phyloP scores from a whole-genome alignment of 768 basidiomycete genomes.

The Collybiopsis confluens region DNA sequence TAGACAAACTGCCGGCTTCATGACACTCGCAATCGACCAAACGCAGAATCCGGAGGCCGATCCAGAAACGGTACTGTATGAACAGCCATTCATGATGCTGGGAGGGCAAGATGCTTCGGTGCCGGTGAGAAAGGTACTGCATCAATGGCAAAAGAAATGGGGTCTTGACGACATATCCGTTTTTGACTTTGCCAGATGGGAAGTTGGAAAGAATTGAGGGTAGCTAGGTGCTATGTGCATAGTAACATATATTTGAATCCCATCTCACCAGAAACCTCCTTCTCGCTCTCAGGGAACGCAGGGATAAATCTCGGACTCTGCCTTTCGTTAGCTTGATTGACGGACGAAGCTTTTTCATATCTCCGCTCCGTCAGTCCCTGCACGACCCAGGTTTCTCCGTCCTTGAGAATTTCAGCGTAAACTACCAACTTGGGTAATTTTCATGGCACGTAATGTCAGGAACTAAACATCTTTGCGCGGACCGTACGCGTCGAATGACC shows the following conservation, averaged over 20 bases:
- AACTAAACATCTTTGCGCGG: neutral
- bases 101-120: constrained; percentile 47
- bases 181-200: constrained; percentile 24
- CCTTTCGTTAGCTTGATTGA: neutral
- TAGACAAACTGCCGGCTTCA: constrained; percentile 82
- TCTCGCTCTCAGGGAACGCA: neutral
- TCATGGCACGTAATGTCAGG: neutral
- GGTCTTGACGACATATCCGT: constrained; percentile 35
- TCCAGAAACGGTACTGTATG: constrained; percentile 56
- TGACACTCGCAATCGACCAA: constrained; percentile 49
- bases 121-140: constrained; percentile 42
- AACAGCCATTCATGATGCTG: constrained; percentile 72
- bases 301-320: neutral
- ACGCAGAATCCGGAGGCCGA: constrained; percentile 14
- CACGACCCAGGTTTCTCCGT: neutral
- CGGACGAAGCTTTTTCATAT: neutral
- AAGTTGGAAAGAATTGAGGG: constrained; percentile 17
- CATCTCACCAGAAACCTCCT: neutral
- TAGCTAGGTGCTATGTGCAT: neutral
- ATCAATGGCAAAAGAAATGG: constrained; percentile 50
- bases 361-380: neutral
- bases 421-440: too few species aligned
- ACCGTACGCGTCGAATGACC: neutral
- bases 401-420: neutral
- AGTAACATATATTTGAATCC: neutral